Evolutionary conservation across 371 early-diverging fungal species (phyloP).

Genomic region (Lichtheimia ramosa): DNA sequence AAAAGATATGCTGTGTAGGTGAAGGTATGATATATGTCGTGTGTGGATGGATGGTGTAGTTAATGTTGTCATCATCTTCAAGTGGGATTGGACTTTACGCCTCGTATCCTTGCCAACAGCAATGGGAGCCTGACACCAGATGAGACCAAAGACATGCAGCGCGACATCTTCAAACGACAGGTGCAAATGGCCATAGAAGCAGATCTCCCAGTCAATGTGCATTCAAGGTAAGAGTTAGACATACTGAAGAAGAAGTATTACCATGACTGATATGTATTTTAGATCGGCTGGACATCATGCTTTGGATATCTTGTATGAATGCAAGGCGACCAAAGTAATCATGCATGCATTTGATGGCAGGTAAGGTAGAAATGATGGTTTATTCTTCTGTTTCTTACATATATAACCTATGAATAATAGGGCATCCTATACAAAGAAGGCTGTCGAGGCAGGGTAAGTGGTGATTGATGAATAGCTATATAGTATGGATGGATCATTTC

Average conservation of each 20-base stretch:
- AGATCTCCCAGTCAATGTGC: conserved; percentile 65
- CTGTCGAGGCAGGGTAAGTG: conserved; percentile 37
- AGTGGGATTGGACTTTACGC: conserved; percentile 73
- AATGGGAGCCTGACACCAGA: conserved; percentile 30
- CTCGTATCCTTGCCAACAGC: conserved; percentile 47
- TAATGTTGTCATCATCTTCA: neutral
- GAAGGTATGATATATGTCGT: conserved; percentile 29
- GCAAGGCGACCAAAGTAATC: conserved; percentile 49
- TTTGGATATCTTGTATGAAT: conserved; percentile 52
- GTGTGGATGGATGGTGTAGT: neutral
- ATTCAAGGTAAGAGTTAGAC: conserved; percentile 44
- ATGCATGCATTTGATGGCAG: conserved; percentile 78
- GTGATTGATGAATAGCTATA: no score
- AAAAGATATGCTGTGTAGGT: conserved; percentile 43
- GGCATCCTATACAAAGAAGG: conserved; percentile 47
- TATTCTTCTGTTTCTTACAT: neutral
- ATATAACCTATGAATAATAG: conserved; percentile 2
- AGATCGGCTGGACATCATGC: conserved; percentile 71
- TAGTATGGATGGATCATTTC: no score
- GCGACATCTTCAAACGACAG: conserved; percentile 55
- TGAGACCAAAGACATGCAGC: conserved; percentile 52
- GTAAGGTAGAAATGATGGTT: conserved; percentile 12
- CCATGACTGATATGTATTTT: neutral
- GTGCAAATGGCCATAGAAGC: conserved; percentile 50
- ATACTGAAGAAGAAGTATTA: neutral